Evolutionary conservation across 257 asterid species (phyloP), one percentile per base, ranked within the genome.

Genomic region (Solanum infundibuliforme): DNA sequence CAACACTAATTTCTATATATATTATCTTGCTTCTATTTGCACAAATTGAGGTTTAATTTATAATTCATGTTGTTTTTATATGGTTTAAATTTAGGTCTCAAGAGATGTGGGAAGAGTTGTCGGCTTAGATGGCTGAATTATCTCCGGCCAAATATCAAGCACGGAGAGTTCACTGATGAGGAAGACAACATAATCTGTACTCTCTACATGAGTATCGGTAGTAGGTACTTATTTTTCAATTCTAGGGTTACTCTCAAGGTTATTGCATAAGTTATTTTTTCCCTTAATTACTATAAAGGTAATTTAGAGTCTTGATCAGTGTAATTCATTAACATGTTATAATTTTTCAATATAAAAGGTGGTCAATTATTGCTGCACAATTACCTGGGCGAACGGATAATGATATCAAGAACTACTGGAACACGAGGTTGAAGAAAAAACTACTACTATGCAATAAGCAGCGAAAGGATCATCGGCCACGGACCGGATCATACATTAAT

Each of bases 61-160:
- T 34, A 52, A 7, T 32, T 46, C 23, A 20, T 46, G 35, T 29
- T 35, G 39, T 25, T 31, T 6, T 4, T 20, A 76, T 87, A 23
- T 86, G 55, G 34, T 12, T 85, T 74, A 72, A 52, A 58, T 31
- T 35, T 85, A 91, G 93, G 91, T 39, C 91, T 91, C 31, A 89
- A 74, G 88, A 90, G 93, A 87, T 91, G 93, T 31, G 93, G 93
- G 20, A 91, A 91, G 90, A 91, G 93, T 88, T 91, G 93, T 74
- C 83, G 93, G 73, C 90, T 91, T 21, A 90, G 93, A 88, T 91
- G 93, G 93, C 29, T 91, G 86, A 91, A 91, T 88, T 91, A 91
- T 48, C 91, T 91, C 13, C 55, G 93, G 4, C 93, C 93, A 4
- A 91, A 91, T 43, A 90, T 91, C 83, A 91, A 89, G 74, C 93